These are phyloP conservation scores for Mycena sp. DNA, from an alignment of 1,284 basidiomycete species.

Conservation along the genomic window DNA sequence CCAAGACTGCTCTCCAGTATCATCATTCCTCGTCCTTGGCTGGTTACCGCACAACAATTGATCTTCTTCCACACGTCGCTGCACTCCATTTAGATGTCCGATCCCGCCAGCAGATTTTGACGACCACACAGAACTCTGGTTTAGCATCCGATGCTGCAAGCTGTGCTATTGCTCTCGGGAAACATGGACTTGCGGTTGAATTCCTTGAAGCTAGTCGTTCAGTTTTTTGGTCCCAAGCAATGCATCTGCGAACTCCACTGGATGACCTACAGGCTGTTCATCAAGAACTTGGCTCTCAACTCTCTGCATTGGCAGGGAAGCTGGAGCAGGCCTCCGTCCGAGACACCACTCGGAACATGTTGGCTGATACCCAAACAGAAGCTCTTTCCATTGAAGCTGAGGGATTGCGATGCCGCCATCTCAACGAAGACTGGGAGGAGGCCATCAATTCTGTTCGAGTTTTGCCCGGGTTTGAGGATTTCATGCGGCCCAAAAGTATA, in stretches of 20 bases:
- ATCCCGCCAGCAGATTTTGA: not conserved
- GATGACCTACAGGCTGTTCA: not conserved
- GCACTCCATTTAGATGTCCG: not conserved
- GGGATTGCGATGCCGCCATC: not conserved
- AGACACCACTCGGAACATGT: not conserved
- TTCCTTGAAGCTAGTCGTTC: conserved; percentile 8
- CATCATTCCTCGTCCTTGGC: not conserved
- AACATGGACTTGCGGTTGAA: not conserved
- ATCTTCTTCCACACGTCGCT: not conserved
- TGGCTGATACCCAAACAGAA: not conserved
- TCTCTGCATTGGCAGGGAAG: not conserved
- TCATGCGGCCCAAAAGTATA: not conserved
- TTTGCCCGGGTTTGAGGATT: not conserved
- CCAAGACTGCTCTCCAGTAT: not conserved
- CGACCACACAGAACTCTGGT: not conserved
- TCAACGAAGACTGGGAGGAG: not conserved
- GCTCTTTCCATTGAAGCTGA: not conserved
- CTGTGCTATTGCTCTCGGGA: not conserved
- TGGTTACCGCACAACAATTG: not conserved
- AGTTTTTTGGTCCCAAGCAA: conserved; percentile 14
- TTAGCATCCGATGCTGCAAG: not conserved
- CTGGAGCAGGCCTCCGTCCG: not conserved
- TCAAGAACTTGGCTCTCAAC: not conserved
- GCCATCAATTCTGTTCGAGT: not conserved
- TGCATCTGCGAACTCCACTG: not conserved